Evolutionary conservation across 2,329 filamentous ascomycete genomes (phyloP).

Genomic region (Coccinonectria pachysandricola): DNA sequence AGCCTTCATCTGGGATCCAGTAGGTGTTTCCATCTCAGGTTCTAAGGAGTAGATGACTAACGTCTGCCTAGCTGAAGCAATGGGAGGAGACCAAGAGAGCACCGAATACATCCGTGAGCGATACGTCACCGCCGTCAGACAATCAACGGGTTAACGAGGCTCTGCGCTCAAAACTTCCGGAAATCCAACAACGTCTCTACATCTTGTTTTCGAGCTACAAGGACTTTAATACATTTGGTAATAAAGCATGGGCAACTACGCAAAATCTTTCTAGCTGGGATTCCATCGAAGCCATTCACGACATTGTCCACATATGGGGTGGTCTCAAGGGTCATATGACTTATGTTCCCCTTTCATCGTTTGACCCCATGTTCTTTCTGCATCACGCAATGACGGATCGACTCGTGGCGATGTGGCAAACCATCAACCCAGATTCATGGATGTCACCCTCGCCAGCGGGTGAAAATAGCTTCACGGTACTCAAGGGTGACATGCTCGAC

Average conservation of each 20-base stretch:
- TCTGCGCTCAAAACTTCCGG: constrained; percentile 34
- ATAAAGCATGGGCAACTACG: constrained; percentile 49
- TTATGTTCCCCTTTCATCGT: constrained; percentile 61
- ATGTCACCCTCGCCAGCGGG: constrained; percentile 44
- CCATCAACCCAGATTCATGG: constrained; percentile 58
- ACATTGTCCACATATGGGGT: constrained; percentile 49
- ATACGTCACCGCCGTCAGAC: constrained; percentile 36
- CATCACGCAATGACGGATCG: constrained; percentile 71
- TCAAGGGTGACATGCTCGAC: constrained; percentile 42
- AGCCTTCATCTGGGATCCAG: constrained; percentile 49
- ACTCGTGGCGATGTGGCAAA: constrained; percentile 67
- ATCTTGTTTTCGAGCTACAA: constrained; percentile 57
- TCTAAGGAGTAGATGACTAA: constrained; percentile 3
- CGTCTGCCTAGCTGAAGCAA: constrained; percentile 36
- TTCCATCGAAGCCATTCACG: constrained; percentile 56
- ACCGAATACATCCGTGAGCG: constrained; percentile 28
- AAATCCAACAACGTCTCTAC: constrained; percentile 53
- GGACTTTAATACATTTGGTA: constrained; percentile 60
- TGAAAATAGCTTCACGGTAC: constrained; percentile 52
- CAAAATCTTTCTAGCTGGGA: constrained; percentile 42
- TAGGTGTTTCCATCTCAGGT: constrained; percentile 35
- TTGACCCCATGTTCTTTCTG: constrained; percentile 70
- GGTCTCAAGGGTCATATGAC: constrained; percentile 58
- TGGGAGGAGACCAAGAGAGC: constrained; percentile 53
- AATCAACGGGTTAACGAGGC: constrained; percentile 44